A percentile compares a stretch with the other conserved stretches of the same genome.
These are phyloP conservation scores for Macrophomina tecta DNA, from an alignment of 2,329 filamentous ascomycete species.

Conservation along the genomic window DNA sequence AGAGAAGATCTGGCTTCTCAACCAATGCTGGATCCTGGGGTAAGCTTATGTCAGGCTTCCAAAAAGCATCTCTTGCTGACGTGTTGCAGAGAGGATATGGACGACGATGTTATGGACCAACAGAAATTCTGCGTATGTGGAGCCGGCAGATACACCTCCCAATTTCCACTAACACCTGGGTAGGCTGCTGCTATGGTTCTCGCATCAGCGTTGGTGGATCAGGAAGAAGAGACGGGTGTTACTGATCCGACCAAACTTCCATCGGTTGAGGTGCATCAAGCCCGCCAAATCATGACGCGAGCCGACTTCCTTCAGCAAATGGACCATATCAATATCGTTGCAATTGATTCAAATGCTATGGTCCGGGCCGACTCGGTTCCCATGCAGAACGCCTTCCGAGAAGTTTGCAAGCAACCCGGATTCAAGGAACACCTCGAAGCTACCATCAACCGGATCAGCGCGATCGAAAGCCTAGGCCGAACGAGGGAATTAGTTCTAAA, in stretches of 20 bases:
- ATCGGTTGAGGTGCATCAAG: constrained; percentile 77
- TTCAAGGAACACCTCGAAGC: constrained; percentile 80
- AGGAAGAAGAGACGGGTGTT: constrained; percentile 63
- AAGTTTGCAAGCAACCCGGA: constrained; percentile 73
- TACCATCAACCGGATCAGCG: constrained; percentile 77
- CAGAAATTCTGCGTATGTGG: constrained; percentile 81
- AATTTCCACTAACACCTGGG: not conserved
- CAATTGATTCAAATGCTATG: constrained; percentile 79
- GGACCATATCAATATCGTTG: constrained; percentile 88
- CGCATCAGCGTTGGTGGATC: constrained; percentile 80
- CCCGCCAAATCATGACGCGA: constrained; percentile 84
- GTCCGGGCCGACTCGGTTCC: constrained; percentile 82
- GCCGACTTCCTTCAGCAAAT: constrained; percentile 87
- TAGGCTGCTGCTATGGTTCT: constrained; percentile 85
- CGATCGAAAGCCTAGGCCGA: constrained; percentile 78
- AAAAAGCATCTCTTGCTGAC: not conserved
- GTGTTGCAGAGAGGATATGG: constrained; percentile 61
- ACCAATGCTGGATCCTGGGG: constrained; percentile 72
- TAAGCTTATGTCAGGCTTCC: not conserved
- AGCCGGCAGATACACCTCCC: not conserved
- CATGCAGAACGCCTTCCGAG: constrained; percentile 84
- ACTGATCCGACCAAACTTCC: constrained; percentile 68
- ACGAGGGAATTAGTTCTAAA: constrained; percentile 88
- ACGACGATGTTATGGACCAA: constrained; percentile 93
- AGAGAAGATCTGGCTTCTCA: constrained; percentile 75